Evolutionary conservation across 2,329 filamentous ascomycete genomes (phyloP).

Genomic region (Seiridium cupressi): DNA sequence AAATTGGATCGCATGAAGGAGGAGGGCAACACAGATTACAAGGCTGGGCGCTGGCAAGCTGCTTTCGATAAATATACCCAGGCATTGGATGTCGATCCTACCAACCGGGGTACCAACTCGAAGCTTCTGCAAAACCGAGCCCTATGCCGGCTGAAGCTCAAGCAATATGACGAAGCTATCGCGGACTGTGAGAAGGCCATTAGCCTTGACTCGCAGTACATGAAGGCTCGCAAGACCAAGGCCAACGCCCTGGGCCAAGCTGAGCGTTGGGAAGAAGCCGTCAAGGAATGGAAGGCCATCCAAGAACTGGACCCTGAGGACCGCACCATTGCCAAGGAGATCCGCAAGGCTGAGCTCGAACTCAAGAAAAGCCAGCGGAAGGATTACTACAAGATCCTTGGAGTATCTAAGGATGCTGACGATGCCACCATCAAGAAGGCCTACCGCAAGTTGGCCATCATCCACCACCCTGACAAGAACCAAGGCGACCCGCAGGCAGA

Average conservation of each 20-base stretch:
- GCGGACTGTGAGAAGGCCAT: slow-evolving; percentile 84
- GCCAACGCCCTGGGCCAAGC: slow-evolving; percentile 84
- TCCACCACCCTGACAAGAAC: slow-evolving; percentile 98
- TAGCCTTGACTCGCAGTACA: slow-evolving; percentile 77
- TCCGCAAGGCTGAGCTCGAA: slow-evolving; percentile 88
- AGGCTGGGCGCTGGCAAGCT: slow-evolving; percentile 73
- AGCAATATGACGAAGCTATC: slow-evolving; percentile 79
- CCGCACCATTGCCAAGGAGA: slow-evolving; percentile 75
- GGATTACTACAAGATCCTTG: slow-evolving; percentile 98
- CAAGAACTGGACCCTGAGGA: slow-evolving; percentile 82
- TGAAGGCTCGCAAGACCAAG: slow-evolving; percentile 89
- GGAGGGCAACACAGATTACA: slow-evolving; percentile 89
- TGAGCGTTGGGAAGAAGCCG: slow-evolving; percentile 88
- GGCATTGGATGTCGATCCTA: slow-evolving; percentile 80
- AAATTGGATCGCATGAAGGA: slow-evolving; percentile 92
- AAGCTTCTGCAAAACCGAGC: slow-evolving; percentile 95
- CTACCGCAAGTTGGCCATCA: slow-evolving; percentile 90
- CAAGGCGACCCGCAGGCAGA: slow-evolving; percentile 80
- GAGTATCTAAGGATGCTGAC: slow-evolving; percentile 78
- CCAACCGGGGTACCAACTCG: slow-evolving; percentile 88
- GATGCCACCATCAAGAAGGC: slow-evolving; percentile 92
- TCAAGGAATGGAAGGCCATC: slow-evolving; percentile 85
- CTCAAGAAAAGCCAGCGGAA: slow-evolving; percentile 97
- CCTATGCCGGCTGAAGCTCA: slow-evolving; percentile 78
- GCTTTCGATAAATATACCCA: slow-evolving; percentile 83